Evolutionary conservation across 1,284 basidiomycete genomes (phyloP).

Genomic region (Pseudozyma thailandica): DNA sequence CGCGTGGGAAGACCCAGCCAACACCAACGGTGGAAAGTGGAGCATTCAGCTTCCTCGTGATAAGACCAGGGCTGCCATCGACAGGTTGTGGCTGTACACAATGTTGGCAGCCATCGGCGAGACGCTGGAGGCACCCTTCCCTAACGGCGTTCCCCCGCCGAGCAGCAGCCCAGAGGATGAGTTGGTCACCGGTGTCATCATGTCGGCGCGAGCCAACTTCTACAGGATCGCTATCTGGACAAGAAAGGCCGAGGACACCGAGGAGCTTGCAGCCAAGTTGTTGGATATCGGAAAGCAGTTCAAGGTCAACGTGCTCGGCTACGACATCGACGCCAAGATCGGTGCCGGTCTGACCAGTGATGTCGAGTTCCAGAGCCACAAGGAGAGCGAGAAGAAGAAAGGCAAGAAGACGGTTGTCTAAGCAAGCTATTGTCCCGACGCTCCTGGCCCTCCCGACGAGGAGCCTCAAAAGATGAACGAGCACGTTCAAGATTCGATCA

Average conservation of each 20-base stretch:
- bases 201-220: slow-evolving; percentile 92
- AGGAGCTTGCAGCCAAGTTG: slow-evolving; percentile 73
- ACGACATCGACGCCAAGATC: slow-evolving; percentile 78
- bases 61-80: slow-evolving; percentile 84
- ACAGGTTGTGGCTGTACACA: slow-evolving; percentile 98
- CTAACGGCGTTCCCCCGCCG: slow-evolving; percentile 46
- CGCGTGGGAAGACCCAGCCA: slow-evolving; percentile 92
- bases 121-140: slow-evolving; percentile 62
- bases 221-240: slow-evolving; percentile 99
- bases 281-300: slow-evolving; percentile 83
- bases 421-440: not conserved
- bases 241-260: slow-evolving; percentile 73
- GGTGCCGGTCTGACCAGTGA: slow-evolving; percentile 73
- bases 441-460: not conserved
- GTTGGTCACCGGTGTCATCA: slow-evolving; percentile 78
- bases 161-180: slow-evolving; percentile 47
- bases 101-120: slow-evolving; percentile 67
- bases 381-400: slow-evolving; percentile 85
- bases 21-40: slow-evolving; percentile 98
- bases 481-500: not conserved
- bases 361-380: slow-evolving; percentile 66
- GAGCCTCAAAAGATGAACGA: not conserved
- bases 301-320: slow-evolving; percentile 89
- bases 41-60: slow-evolving; percentile 96
- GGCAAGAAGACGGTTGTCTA: slow-evolving; percentile 75